phyloP scores from a whole-genome alignment of 2,329 filamentous ascomycete genomes.

The Colletotrichum sp. region DNA sequence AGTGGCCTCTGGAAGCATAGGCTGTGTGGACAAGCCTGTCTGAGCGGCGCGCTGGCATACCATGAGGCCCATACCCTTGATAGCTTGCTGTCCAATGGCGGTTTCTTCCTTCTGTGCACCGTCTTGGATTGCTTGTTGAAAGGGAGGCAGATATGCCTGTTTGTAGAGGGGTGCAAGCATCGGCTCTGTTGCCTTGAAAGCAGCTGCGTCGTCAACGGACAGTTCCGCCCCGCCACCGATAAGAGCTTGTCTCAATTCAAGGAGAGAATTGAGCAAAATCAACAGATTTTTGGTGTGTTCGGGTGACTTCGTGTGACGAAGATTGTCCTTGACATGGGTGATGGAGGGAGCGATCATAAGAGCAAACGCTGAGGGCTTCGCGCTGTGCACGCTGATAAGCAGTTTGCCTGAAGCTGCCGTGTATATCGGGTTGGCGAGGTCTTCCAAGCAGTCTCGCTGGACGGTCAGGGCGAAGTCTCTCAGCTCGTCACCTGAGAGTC shows the following conservation, averaged over 20 bases:
- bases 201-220: constrained; percentile 38
- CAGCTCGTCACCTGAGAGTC: constrained; percentile 49
- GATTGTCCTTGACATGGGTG: constrained; percentile 53
- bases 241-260: constrained; percentile 51
- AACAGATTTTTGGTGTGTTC: constrained; percentile 58
- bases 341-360: constrained; percentile 51
- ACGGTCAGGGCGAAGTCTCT: constrained; percentile 52
- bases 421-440: constrained; percentile 59
- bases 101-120: constrained; percentile 40
- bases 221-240: constrained; percentile 31
- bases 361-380: constrained; percentile 52
- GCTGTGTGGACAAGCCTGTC: constrained; percentile 8
- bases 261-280: constrained; percentile 53
- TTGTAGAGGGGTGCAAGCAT: constrained; percentile 48
- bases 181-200: constrained; percentile 39
- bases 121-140: constrained; percentile 33
- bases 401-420: constrained; percentile 57
- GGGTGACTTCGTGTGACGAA: constrained; percentile 55
- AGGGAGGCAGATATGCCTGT: constrained; percentile 44
- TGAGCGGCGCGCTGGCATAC: constrained; percentile 42
- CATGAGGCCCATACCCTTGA: constrained; percentile 51
- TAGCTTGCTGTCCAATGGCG: constrained; percentile 47
- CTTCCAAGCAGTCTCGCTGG: constrained; percentile 58
- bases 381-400: constrained; percentile 55
- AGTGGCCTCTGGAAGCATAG: constrained; percentile 11